These are phyloP conservation scores for Gentiana dahurica DNA, from an alignment of 257 asterid species.

Conservation along the genomic window DNA sequence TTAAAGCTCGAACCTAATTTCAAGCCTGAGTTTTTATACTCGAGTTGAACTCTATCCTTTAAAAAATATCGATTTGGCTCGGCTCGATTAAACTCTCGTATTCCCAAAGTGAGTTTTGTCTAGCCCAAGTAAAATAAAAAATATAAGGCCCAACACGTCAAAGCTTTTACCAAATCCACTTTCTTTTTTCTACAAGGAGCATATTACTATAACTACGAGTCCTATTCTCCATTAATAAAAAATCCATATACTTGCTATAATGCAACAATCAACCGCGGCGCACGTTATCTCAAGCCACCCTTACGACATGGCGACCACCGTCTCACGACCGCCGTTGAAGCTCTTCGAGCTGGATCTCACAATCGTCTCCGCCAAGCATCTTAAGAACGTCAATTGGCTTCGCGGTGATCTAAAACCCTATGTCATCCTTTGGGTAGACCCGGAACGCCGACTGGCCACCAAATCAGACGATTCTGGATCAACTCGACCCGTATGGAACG, in stretches of 20 bases:
- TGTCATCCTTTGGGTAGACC: constrained; percentile 75
- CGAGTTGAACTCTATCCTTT: too few species aligned
- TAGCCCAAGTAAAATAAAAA: too few species aligned
- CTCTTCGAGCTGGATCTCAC: constrained; percentile 54
- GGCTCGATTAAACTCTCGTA: too few species aligned
- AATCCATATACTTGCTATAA: neutral
- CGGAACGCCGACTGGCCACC: constrained; percentile 75
- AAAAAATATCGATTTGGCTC: too few species aligned
- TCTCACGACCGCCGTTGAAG: constrained; percentile 33
- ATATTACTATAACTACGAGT: neutral
- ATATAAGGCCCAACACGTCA: neutral
- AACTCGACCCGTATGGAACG: constrained; percentile 79
- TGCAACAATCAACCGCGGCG: neutral
- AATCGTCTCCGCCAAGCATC: constrained; percentile 72
- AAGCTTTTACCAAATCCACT: constrained; percentile 1
- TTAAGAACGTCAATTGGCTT: constrained; percentile 86
- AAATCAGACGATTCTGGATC: constrained; percentile 71
- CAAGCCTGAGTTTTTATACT: too few species aligned
- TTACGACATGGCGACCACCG: constrained; percentile 25
- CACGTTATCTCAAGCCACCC: constrained; percentile 12
- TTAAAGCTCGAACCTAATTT: too few species aligned
- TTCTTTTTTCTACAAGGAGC: neutral
- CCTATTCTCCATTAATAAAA: neutral
- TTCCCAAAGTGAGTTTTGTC: too few species aligned
- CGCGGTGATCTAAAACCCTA: constrained; percentile 78